Evolutionary conservation across 805 yeast species (phyloP), one percentile per base, ranked within the genome.

Genomic region (Yarrowia bubula): DNA sequence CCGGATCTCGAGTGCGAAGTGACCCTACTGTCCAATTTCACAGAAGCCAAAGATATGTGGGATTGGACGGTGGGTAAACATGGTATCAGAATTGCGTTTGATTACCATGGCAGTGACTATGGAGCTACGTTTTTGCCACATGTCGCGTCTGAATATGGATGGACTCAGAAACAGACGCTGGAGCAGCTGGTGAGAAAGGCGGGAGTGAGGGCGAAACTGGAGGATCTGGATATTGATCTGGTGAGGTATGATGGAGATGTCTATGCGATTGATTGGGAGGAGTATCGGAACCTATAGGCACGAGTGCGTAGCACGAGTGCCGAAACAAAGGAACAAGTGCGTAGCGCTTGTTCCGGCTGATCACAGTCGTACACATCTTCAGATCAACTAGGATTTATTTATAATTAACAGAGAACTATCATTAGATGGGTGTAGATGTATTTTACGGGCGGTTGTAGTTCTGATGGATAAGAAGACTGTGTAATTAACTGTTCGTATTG

Each of bases 101-200:
- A 72, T 10, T 70, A 76, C 18, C 69, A 72, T 8, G 80, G 82
- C 1, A 71, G 76, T 4, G 66, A 72, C 0, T 80, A 78, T 33
- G 83, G 87, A 58, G 91, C 98, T 0, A 95, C 98, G 0, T 95
- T 91, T 70, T 76, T 95, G 44, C 99, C 99, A 0, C 89, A 86
- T 46, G 98, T 95, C 1, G 96, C 97, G 22, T 80, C 77, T 4
- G 98, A 93, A 69, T 96, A 92, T 70, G 85, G 84, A 1, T 91
- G 97, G 97, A 82, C 81, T 69, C 83, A 88, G 70, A 76, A 78
- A 15, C 86, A 89, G 28, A 93, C 98, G 0, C 75, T 93, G 65
- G 79, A 79, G 67, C 82, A 89, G 69, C 79, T 96, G 42, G 83
- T 93, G 2, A 77, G 80, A 22, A 95, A 95, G 73, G 92, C 96